A percentile compares a stretch with the other conserved stretches of the same genome.
Evolutionary conservation across 768 basidiomycete genomes (phyloP).

Genomic region (Tremella fuciformis): DNA sequence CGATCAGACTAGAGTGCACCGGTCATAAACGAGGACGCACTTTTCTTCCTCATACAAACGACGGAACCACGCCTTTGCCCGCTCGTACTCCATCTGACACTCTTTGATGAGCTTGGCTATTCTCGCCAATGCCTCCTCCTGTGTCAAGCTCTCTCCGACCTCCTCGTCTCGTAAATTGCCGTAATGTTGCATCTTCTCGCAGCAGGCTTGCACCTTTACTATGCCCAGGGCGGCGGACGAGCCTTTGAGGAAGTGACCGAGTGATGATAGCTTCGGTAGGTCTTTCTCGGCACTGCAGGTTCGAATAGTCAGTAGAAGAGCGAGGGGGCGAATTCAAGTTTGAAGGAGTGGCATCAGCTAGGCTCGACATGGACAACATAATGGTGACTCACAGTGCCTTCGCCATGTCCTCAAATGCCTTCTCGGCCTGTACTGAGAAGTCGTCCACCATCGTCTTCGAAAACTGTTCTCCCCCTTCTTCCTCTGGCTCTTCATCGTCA

Average conservation of each 20-base stretch:
- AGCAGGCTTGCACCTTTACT: slow-evolving; percentile 71
- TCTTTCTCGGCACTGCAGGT: slow-evolving; percentile 59
- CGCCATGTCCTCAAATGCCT: slow-evolving; percentile 77
- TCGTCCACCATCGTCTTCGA: slow-evolving; percentile 71
- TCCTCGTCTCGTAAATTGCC: slow-evolving; percentile 65
- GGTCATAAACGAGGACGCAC: neutral
- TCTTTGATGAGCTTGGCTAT: slow-evolving; percentile 61
- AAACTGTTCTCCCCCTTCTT: slow-evolving; percentile 58
- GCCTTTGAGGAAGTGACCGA: slow-evolving; percentile 95
- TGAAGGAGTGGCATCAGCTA: neutral
- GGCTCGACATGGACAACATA: neutral
- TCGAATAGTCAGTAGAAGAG: neutral
- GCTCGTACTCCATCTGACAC: slow-evolving; percentile 67
- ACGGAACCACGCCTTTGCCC: slow-evolving; percentile 68
- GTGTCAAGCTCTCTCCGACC: slow-evolving; percentile 35
- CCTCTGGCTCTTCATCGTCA: slow-evolving; percentile 32
- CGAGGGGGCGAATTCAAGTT: neutral
- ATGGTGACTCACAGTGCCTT: slow-evolving; percentile 64
- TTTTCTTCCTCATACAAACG: slow-evolving; percentile 55
- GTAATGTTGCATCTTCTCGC: slow-evolving; percentile 87
- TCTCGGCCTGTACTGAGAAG: slow-evolving; percentile 74
- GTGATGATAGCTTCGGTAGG: slow-evolving; percentile 63
- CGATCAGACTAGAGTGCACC: neutral
- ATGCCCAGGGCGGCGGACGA: slow-evolving; percentile 93
- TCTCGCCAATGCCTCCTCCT: slow-evolving; percentile 52